Base-by-base conservation (phyloP, 441 rosid species). In the Euphorbia celastroides region DNA sequence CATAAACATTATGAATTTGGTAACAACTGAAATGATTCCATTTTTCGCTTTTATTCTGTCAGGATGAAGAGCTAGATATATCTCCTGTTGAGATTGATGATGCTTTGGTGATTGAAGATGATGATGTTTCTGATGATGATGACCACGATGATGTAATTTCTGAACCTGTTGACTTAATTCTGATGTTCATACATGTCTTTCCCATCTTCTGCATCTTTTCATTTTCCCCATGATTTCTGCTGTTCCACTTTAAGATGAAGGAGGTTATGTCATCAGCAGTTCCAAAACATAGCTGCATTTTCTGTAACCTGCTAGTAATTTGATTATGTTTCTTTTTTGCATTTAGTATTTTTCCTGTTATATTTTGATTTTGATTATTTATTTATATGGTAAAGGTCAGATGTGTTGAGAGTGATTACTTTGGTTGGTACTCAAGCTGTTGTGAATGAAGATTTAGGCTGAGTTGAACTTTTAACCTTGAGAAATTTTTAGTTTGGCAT, bases 21-120 rank as follows among this genome's bases (percentile, higher is more conserved):
- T 50, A 20, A 10, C 22, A 19, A 11, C 26, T 48, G 2, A 5
- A 17, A 2, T 50, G 13, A 9, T 0, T 30, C 52, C 1, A 19
- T 51, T 64, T 31, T 12, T 46, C 16, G 19, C 31, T 46, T 26
- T 50, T 20, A 13, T 66, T 46, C 65, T 78, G 64, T 50, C 73
- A 96, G 99, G 98, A 96, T 82, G 99, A 96, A 68, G 98, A 93
- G 54, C 65, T 89, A 78, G 98, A 93, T 69, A 78, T 89, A 70
- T 83, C 98, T 73, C 96, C 97, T 6, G 98, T 84, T 25, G 98
- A 89, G 65, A 88, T 96, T 67, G 98, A 96, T 68, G 98, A 96
- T 74, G 92, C 96, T 55, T 81, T 92, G 83, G 89, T 96, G 78
- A 93, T 96, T 72, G 99, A 96, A 81, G 99, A 93, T 80, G 99